A percentile compares a stretch with the other conserved stretches of the same genome.
Evolutionary conservation across 345 rosid genomes (phyloP).

Genomic region (Schrenkiella parvula): DNA sequence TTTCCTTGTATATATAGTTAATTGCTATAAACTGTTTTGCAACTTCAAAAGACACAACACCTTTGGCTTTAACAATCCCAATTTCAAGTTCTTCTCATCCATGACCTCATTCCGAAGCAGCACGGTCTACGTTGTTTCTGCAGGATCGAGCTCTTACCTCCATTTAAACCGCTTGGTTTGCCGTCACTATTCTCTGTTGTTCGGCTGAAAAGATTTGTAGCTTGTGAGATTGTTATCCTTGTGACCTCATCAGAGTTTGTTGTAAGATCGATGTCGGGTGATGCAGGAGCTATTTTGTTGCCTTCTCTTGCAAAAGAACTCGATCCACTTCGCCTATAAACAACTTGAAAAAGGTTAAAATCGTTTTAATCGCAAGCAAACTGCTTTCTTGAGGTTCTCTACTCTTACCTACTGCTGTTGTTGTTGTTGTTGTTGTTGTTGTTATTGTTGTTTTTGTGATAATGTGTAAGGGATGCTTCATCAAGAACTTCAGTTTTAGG

Average conservation of each 20-base stretch:
- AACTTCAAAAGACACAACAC: conserved; percentile 9
- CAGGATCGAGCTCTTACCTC: conserved; percentile 15
- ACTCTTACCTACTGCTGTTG: conserved; percentile 4
- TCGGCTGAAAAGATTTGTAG: conserved; percentile 26
- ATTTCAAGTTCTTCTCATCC: conserved; percentile 9
- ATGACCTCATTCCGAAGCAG: conserved; percentile 23
- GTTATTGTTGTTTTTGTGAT: background rate
- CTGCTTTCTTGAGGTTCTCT: background rate
- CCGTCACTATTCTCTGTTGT: background rate
- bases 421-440: background rate
- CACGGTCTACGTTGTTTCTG: conserved; percentile 15
- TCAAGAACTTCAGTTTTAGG: conserved; percentile 24
- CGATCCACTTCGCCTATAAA: conserved; percentile 45
- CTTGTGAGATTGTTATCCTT: conserved; percentile 33
- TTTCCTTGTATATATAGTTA: conserved; percentile 5
- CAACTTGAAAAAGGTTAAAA: background rate
- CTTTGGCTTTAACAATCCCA: background rate
- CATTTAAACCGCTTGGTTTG: conserved; percentile 3
- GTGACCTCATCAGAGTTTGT: conserved; percentile 15
- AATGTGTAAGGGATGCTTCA: conserved; percentile 35
- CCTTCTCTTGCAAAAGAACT: conserved; percentile 46
- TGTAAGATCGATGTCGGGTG: conserved; percentile 37
- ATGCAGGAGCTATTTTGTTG: conserved; percentile 57
- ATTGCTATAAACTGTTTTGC: background rate
- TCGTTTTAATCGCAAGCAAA: background rate